A percentile compares a stretch with the other conserved stretches of the same genome.
These are phyloP conservation scores for Pseudozyma tsukubaensis DNA, from an alignment of 1,284 basidiomycete species.

Conservation along the genomic window DNA sequence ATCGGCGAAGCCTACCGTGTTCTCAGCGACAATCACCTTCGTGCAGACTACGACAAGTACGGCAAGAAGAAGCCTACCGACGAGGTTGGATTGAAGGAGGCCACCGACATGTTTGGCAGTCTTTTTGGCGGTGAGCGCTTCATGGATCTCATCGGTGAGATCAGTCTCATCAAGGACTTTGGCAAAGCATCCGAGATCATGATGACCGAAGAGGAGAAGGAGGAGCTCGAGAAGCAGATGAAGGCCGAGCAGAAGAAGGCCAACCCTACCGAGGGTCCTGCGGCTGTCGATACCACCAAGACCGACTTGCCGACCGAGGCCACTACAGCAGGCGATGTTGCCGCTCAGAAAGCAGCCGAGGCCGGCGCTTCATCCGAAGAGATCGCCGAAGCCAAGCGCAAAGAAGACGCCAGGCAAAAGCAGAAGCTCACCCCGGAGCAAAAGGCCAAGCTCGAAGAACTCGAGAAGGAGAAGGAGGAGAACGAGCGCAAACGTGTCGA, in stretches of 20 bases:
- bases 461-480: conserved; percentile 68
- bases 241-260: conserved; percentile 68
- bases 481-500: conserved; percentile 65
- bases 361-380: conserved; percentile 52
- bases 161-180: conserved; percentile 69
- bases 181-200: conserved; percentile 69
- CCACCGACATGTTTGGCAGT: conserved; percentile 69
- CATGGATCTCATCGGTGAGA: conserved; percentile 68
- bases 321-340: conserved; percentile 39
- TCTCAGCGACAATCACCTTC: conserved; percentile 76
- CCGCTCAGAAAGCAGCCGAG: conserved; percentile 62
- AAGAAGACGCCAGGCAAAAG: conserved; percentile 70
- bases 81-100: conserved; percentile 68
- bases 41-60: conserved; percentile 94
- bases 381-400: conserved; percentile 62
- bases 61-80: conserved; percentile 76
- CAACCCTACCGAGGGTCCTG: conserved; percentile 32
- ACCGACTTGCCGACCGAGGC: conserved; percentile 35
- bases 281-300: conserved; percentile 35
- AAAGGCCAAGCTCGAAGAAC: conserved; percentile 65
- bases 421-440: conserved; percentile 83
- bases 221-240: conserved; percentile 81
- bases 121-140: conserved; percentile 69
- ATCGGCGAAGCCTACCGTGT: conserved; percentile 75
- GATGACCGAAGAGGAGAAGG: conserved; percentile 87